Evolutionary conservation across 495 filamentous ascomycete genomes (phyloP).

Genomic region (Cetradonia linearis): DNA sequence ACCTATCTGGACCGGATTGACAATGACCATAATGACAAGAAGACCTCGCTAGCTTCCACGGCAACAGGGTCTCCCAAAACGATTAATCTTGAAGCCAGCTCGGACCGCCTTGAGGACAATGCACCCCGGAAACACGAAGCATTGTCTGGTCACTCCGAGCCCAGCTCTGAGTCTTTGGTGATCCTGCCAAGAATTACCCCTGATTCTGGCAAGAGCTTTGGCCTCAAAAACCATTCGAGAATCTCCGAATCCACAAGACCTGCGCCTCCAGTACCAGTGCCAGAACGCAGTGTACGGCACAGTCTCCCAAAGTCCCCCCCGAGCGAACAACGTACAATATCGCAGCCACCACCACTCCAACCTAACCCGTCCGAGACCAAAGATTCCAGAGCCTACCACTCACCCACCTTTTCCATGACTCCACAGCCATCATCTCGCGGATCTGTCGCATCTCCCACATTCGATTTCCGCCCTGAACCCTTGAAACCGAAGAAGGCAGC

Average conservation of each 20-base stretch:
- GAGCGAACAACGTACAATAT: constrained; percentile 1
- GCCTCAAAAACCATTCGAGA: background rate
- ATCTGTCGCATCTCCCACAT: background rate
- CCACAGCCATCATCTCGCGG: background rate
- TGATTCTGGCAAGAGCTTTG: constrained; percentile 1
- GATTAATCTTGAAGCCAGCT: background rate
- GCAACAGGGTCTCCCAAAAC: background rate
- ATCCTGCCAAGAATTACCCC: background rate
- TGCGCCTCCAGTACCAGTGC: background rate
- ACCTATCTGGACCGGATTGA: background rate
- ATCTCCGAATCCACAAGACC: background rate
- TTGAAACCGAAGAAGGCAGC: background rate
- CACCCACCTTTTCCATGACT: constrained; percentile 6
- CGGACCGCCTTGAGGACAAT: background rate
- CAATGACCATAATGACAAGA: no score
- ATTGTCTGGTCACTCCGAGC: background rate
- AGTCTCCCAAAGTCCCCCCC: background rate
- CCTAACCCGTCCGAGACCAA: background rate
- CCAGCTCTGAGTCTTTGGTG: background rate
- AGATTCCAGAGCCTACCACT: background rate
- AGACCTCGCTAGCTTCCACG: background rate
- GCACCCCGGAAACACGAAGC: background rate
- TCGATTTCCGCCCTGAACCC: background rate
- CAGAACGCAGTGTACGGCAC: constrained; percentile 2
- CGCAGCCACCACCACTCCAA: background rate